Base-by-base conservation (phyloP, 2,329 filamentous ascomycete genomes). In the Pezicula neosporulosa region DNA sequence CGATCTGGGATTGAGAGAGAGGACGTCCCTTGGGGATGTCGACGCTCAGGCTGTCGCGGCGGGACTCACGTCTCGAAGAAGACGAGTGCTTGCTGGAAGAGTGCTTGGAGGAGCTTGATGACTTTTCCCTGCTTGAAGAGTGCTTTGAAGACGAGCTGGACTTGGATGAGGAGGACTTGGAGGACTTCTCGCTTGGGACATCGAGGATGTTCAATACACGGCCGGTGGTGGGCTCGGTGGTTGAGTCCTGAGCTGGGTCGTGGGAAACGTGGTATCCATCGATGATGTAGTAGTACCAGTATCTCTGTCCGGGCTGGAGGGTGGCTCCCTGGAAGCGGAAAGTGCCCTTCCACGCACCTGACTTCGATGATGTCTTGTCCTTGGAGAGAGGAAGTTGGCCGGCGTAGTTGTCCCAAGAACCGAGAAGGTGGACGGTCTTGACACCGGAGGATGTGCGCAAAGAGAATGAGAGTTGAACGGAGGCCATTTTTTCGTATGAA, bases 271-370 rank as follows among this genome's bases (percentile, higher is more conserved):
- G 92, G 84, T 97, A 97, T 64, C 94, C 94, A 72, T 99, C 94
- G 72, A 97, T 94, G 85, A 97, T 97, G 82, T 97, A 99, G 85
- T 99, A 99, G 86, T 97, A 99, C 94, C 94, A 99, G 85, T 97
- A 97, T 70, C 93, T 87, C 70, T 90, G 85, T 70, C 93, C 91
- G 64, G 90, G 80, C 78, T 93, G 86, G 65, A 97, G 82, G 54
- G 90, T 93, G 56, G 83, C 76, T 69, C 87, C 87, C 75, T 94
- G 89, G 77, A 99, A 97, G 76, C 90, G 87, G 80, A 99, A 97
- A 66, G 90, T 95, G 68, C 93, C 94, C 72, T 92, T 89, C 91
- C 93, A 97, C 63, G 88, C 88, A 68, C 91, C 91, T 51, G 87
- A 84, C 80, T 96, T 96, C 74, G 86, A 86, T 45, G 87, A 82